Percentiles rank a stretch among this genome's conserved stretches.
phyloP scores from a whole-genome alignment of 306 rosid genomes.

The Amphicarpaea edgeworthii region DNA sequence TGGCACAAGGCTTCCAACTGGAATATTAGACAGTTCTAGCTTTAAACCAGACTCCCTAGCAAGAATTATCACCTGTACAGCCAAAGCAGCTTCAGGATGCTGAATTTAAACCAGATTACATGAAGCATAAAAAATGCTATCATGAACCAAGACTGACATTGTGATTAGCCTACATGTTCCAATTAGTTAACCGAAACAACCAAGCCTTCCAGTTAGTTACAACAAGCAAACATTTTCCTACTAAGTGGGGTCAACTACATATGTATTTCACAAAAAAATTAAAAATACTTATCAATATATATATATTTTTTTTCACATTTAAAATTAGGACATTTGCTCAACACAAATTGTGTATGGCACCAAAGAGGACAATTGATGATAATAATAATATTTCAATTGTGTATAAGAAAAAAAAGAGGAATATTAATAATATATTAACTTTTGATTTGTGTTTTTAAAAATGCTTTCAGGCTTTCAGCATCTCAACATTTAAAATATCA shows the following conservation, averaged over 20 bases:
- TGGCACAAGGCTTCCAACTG: slow-evolving; percentile 93
- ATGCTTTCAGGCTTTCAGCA: slow-evolving; percentile 8
- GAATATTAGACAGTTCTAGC: slow-evolving; percentile 89
- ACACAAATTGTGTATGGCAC: not conserved
- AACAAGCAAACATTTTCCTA: no score
- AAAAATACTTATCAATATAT: no score
- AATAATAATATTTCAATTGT: no score
- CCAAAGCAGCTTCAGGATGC: slow-evolving; percentile 28
- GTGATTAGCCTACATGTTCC: no score
- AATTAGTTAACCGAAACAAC: no score
- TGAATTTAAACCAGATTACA: slow-evolving; percentile 20
- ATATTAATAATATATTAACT: slow-evolving; percentile 10
- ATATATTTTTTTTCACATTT: no score
- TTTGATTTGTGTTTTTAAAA: not conserved
- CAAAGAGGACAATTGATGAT: no score
- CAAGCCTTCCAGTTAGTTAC: no score
- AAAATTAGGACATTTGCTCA: no score
- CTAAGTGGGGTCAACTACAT: no score
- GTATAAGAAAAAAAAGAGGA: not conserved
- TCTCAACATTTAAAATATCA: not conserved
- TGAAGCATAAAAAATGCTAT: slow-evolving; percentile 31
- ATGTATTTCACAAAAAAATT: no score
- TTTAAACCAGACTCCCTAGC: slow-evolving; percentile 96
- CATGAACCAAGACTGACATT: no score
- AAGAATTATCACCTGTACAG: slow-evolving; percentile 89